Evolutionary conservation across 176 grass and related monocot species (phyloP).

Genomic region (Metroxylon sagu): DNA sequence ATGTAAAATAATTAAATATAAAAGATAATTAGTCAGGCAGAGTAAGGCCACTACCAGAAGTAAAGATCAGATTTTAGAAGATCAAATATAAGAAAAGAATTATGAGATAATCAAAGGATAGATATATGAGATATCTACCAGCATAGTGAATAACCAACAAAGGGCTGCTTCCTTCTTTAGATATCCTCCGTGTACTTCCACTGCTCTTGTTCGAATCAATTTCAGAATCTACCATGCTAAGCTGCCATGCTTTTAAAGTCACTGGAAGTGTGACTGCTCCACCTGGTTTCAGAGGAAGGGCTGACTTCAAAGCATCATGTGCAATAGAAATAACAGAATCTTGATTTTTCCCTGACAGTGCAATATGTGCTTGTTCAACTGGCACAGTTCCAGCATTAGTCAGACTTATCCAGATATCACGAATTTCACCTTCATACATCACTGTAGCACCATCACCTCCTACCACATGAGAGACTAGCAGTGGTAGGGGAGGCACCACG

Average conservation of each 20-base stretch:
- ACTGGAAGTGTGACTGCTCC: constrained; percentile 85
- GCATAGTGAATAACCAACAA: constrained; percentile 92
- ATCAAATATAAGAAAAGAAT: background rate
- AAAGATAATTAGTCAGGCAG: background rate
- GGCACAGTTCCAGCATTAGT: constrained; percentile 90
- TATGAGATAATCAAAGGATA: background rate
- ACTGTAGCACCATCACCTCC: constrained; percentile 88
- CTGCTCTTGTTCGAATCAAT: constrained; percentile 51
- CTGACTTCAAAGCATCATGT: constrained; percentile 56
- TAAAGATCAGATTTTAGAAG: no score
- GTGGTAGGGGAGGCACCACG: constrained; percentile 68
- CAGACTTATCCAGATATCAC: constrained; percentile 76
- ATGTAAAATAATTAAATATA: background rate
- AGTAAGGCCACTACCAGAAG: no score
- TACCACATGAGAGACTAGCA: constrained; percentile 82
- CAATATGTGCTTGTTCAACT: constrained; percentile 91
- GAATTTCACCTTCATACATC: constrained; percentile 98
- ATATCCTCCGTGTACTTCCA: constrained; percentile 52
- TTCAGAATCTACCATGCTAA: constrained; percentile 68
- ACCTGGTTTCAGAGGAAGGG: constrained; percentile 89
- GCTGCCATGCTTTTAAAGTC: constrained; percentile 90
- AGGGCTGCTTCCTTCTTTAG: constrained; percentile 79
- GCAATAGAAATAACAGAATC: constrained; percentile 92
- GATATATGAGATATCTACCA: constrained; percentile 33
- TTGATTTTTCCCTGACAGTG: constrained; percentile 88